Evolutionary conservation across 2,329 filamentous ascomycete genomes (phyloP), one percentile per base, ranked within the genome.

Genomic region (Hirsutella rhossiliensis): DNA sequence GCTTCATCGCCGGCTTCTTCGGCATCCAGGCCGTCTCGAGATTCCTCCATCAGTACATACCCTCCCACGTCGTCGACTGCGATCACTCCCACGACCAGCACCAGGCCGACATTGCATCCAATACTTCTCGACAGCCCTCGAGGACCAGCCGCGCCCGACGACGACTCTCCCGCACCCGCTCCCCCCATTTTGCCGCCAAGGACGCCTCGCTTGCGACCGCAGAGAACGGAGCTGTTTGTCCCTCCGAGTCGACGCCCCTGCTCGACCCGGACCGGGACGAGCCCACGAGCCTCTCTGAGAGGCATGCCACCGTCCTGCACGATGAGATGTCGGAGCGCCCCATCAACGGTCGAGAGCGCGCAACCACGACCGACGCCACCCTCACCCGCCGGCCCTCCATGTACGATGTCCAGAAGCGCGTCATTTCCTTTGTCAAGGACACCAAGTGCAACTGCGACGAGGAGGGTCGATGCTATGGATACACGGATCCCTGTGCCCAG

Each of bases 1-100:
- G 77, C 57, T 90, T 90, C 57, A 62, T 83, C 5, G 71, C 64
- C 15, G 86, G 86, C 11, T 87, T 87, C 50, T 58, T 87, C 32
- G 84, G 84, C 31, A 89, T 90, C 45, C 84, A 88, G 55, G 62
- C 79, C 41, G 59, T 89, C 20, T 89, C 85, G 9, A 74, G 83
- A 41, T 59, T 87, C 23, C 66, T 89, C 45, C 86, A 92, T 56
- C 75, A 73, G 31, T 78, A 80, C 52, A 80, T 89, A 57, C 85
- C 86, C 7, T 85, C 84, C 17, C 82, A 87, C 52, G 80, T 88
- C 5, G 84, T 89, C 44, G 83, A 86, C 57, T 92, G 86, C 62
- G 83, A 87, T 49, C 84, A 88, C 55, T 76, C 72, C 38, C 84
- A 89, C 54, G 71, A 76, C 12, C 80, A 80, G 18, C 64, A 71